phyloP scores from a whole-genome alignment of 78 protist species.

The Protostelium mycophagum region DNA sequence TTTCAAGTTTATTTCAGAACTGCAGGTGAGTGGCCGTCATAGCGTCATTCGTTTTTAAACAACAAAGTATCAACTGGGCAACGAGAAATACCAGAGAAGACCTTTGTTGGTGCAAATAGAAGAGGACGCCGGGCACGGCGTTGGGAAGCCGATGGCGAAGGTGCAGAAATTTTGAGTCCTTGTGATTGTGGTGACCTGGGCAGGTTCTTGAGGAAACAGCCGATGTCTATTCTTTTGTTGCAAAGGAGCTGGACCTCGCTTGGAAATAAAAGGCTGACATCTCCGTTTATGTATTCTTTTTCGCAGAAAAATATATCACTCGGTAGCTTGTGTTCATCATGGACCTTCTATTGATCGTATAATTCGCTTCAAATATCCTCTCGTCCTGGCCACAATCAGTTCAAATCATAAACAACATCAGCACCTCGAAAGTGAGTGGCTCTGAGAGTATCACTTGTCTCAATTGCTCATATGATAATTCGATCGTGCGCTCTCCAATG shows the following conservation, averaged over 20 bases:
- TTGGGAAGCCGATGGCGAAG: constrained; percentile 45
- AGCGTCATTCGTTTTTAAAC: background rate
- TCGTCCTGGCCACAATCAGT: background rate
- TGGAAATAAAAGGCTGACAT: too few relatives aligned
- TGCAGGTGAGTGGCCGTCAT: constrained; percentile 17
- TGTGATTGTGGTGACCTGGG: background rate
- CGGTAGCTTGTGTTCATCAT: background rate
- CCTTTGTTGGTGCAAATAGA: constrained; percentile 77
- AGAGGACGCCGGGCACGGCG: constrained; percentile 65
- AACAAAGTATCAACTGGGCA: constrained; percentile 28
- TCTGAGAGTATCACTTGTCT: constrained; percentile 13
- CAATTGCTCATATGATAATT: constrained; percentile 53
- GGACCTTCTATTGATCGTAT: background rate
- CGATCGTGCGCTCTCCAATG: constrained; percentile 44
- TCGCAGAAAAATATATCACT: background rate
- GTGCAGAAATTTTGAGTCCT: background rate
- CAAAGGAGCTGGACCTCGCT: background rate
- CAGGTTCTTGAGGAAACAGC: background rate
- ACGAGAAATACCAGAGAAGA: constrained; percentile 13
- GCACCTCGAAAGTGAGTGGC: background rate
- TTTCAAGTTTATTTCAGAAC: constrained; percentile 68
- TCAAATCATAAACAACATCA: background rate
- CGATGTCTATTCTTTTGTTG: background rate
- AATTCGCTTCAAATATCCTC: background rate
- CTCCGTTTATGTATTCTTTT: too few relatives aligned